Evolutionary conservation across 129 eudicot species (phyloP), one percentile per base, ranked within the genome.

Genomic region (Heracleum sosnowskyi): DNA sequence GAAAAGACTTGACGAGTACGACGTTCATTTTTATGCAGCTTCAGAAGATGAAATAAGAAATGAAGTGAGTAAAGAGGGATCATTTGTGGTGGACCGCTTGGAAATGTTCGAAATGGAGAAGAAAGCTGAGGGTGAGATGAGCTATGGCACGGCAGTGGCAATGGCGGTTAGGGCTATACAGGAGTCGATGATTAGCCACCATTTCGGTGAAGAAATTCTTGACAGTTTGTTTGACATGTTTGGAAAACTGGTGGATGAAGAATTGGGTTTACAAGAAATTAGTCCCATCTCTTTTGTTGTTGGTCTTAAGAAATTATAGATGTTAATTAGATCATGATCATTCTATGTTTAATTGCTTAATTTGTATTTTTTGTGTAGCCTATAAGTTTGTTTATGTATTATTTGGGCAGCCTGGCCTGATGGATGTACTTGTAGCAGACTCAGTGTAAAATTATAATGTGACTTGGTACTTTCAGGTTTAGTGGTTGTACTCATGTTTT

Each of bases 1-100:
- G 85, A 96, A 90, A 57, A 90, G 83, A 74, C 69, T 96, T 10
- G 91, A 96, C 64, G 83, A 84, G 20, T 96, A 96, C 18, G 91
- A 96, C 78, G 90, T 87, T 10, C 97, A 92, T 53, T 96, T 96
- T 75, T 96, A 96, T 80, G 95, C 97, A 74, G 95, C 99, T 8
- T 90, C 91, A 3, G 82, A 72, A 64, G 87, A 92, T 29, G 99
- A 96, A 83, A 2, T 96, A 69, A 89, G 85, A 85, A 87, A 87
- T 17, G 89, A 82, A 78, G 87, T 89, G 28, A 81, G 81, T 64
- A 85, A 74, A 82, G 96, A 96, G 45, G 92, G 95, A 24, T 92
- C 92, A 7, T 90, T 96, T 47, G 74, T 80, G 78, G 45, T 90
- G 53, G 97, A 88, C 4, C 71, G 46, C 41, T 75, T 86, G 24